These are phyloP conservation scores for Dissoconium aciculare DNA, from an alignment of 2,329 filamentous ascomycete species.

Conservation along the genomic window DNA sequence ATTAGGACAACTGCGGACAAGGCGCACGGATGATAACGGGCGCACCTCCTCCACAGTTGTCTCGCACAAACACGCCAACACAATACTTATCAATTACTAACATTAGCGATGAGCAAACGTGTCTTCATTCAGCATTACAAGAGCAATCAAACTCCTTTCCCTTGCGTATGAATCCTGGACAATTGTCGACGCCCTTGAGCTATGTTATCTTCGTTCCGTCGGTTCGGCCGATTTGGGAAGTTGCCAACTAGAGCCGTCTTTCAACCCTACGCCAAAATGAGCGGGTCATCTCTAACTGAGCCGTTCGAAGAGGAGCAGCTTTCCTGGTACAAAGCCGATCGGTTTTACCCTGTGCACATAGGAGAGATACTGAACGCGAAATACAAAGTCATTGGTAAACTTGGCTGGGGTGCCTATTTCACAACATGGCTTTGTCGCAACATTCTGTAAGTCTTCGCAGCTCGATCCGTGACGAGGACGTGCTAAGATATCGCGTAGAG, in stretches of 20 bases:
- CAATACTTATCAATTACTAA: no score
- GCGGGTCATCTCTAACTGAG: background rate
- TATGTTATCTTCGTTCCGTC: background rate
- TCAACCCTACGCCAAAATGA: background rate
- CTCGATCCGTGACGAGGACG: background rate
- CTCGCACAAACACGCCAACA: no score
- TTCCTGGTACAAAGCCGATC: constrained; percentile 2
- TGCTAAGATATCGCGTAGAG: background rate
- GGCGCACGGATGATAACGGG: no score
- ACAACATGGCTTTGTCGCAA: constrained; percentile 7
- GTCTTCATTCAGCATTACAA: no score
- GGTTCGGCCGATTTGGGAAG: background rate
- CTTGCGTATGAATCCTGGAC: no score
- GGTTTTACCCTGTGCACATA: constrained; percentile 4
- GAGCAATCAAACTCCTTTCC: no score
- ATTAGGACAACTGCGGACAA: no score
- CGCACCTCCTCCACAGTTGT: no score
- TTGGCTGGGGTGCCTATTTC: constrained; percentile 6
- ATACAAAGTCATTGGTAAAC: constrained; percentile 6
- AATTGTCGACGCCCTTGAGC: no score
- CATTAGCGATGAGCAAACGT: no score
- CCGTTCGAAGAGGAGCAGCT: constrained; percentile 6
- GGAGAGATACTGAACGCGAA: constrained; percentile 3
- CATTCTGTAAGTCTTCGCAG: constrained; percentile 2
- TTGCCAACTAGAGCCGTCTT: background rate